Evolutionary conservation across 441 rosid species (phyloP).

Genomic region (Erysimum cheiri): DNA sequence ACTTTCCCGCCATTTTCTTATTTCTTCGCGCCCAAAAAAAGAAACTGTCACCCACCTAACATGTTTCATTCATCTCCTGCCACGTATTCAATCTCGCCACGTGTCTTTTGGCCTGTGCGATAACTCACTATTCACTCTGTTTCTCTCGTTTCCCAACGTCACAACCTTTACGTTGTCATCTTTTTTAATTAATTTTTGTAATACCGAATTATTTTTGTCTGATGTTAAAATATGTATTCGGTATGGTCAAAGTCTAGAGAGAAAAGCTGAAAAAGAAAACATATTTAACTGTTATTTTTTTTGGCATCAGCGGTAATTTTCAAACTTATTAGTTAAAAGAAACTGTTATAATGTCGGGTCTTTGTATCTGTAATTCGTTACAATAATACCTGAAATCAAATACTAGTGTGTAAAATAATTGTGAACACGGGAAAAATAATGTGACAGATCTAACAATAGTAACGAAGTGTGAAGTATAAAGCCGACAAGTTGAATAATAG

Average conservation of each 20-base stretch:
- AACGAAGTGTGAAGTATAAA: conserved; percentile 15
- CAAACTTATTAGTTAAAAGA: background rate
- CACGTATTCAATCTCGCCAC: conserved; percentile 28
- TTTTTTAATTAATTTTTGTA: too few relatives aligned
- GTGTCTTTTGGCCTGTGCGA: conserved; percentile 5
- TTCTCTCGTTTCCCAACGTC: conserved; percentile 23
- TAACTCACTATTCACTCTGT: background rate
- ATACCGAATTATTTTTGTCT: too few relatives aligned
- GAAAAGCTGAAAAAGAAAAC: too few relatives aligned
- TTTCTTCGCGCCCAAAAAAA: conserved; percentile 30
- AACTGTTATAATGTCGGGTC: background rate
- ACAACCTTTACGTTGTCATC: background rate
- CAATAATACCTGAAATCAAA: background rate
- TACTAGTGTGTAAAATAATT: background rate
- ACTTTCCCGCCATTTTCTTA: conserved; percentile 38
- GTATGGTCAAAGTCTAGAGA: too few relatives aligned
- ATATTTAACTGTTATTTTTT: background rate
- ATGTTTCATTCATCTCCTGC: conserved; percentile 2
- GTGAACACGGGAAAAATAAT: background rate
- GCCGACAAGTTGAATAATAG: conserved; percentile 36
- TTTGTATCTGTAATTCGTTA: background rate
- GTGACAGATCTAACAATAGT: background rate
- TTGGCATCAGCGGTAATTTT: background rate
- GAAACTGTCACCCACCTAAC: conserved; percentile 31
- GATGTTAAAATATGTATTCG: too few relatives aligned